Evolutionary conservation across 768 basidiomycete species (phyloP), one percentile per base, ranked within the genome.

Genomic region (Goffeauzyma gilvescens): DNA sequence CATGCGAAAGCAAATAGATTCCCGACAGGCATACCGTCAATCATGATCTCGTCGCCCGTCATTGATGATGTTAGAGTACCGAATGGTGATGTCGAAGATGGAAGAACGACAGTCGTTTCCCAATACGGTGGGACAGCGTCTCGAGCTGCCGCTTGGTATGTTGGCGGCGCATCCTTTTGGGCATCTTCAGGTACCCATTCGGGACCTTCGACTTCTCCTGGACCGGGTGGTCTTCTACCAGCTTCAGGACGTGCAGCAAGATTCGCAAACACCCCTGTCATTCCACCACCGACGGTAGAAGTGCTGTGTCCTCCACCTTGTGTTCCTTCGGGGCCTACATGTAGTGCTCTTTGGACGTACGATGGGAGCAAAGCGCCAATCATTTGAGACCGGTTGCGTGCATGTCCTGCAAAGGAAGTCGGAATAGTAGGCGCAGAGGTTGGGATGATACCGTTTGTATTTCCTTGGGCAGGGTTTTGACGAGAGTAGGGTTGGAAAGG

Each of bases 181-280:
- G 70, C 68, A 35, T 82, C 78, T 55, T 93, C 87, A 4, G 86
- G 84, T 9, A 59, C 28, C 76, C 73, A 55, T 76, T 67, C 57
- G 71, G 70, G 3, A 72, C 65, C 51, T 40, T 67, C 59, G 18
- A 42, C 55, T 25, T 58, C 55, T 14, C 52, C 55, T 21, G 48
- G 49, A 20, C 24, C 41, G 14, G 35, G 42, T 26, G 50, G 46
- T 36, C 32, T 31, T 17, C 50, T 45, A 13, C 44, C 38, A 65
- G 26, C 75, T 55, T 41, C 71, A 43, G 93, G 90, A 60, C 93
- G 93, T 1, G 90, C 90, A 51, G 75, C 77, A 27, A 98, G 75
- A 57, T 96, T 98, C 23, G 81, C 77, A 57, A 95, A 98, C 7
- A 96, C 89, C 2, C 93, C 93, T 53, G 93, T 87, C 55, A 89